Conservation (phyloP, 768 basidiomycete genomes). For the Tubosaeta sp. region DNA sequence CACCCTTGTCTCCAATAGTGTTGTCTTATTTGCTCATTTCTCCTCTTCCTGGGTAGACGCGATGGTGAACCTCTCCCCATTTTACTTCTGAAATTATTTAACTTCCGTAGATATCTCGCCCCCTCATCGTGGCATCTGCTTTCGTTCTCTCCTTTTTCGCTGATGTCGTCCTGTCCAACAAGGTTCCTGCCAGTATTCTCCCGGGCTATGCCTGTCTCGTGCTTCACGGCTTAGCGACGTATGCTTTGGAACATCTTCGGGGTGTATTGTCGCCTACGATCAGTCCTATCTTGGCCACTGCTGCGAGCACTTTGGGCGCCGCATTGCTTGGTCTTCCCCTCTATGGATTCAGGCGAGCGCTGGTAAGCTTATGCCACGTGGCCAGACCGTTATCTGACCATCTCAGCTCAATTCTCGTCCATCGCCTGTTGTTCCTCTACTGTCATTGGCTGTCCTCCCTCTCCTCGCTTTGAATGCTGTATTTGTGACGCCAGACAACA, state of each 20-base stretch:
- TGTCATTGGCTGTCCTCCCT: slow-evolving; percentile 56
- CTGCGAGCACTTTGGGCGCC: slow-evolving; percentile 58
- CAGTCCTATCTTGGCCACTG: slow-evolving; percentile 51
- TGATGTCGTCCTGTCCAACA: slow-evolving; percentile 45
- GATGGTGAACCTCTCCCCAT: slow-evolving; percentile 42
- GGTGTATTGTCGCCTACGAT: slow-evolving; percentile 54
- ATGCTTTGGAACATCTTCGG: slow-evolving; percentile 59
- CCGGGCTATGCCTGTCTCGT: slow-evolving; percentile 67
- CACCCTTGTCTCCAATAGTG: slow-evolving; percentile 38
- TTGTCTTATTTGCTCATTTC: slow-evolving; percentile 66
- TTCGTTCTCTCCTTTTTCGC: slow-evolving; percentile 53
- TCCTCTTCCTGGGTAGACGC: slow-evolving; percentile 63
- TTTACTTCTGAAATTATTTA: slow-evolving; percentile 32
- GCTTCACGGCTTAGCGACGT: slow-evolving; percentile 56
- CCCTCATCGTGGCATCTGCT: slow-evolving; percentile 43
- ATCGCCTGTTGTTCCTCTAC: slow-evolving; percentile 51
- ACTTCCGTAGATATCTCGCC: slow-evolving; percentile 44
- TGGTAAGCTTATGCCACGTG: slow-evolving; percentile 40
- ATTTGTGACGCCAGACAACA: slow-evolving; percentile 53
- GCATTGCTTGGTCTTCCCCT: slow-evolving; percentile 60
- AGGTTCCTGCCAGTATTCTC: slow-evolving; percentile 36
- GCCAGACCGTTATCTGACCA: slow-evolving; percentile 7
- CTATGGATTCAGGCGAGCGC: slow-evolving; percentile 53
- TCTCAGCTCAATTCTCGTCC: slow-evolving; percentile 47
- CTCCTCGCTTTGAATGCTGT: slow-evolving; percentile 58